These are phyloP conservation scores for Elaeagnus macrophylla DNA, from an alignment of 306 rosid species.

Conservation along the genomic window DNA sequence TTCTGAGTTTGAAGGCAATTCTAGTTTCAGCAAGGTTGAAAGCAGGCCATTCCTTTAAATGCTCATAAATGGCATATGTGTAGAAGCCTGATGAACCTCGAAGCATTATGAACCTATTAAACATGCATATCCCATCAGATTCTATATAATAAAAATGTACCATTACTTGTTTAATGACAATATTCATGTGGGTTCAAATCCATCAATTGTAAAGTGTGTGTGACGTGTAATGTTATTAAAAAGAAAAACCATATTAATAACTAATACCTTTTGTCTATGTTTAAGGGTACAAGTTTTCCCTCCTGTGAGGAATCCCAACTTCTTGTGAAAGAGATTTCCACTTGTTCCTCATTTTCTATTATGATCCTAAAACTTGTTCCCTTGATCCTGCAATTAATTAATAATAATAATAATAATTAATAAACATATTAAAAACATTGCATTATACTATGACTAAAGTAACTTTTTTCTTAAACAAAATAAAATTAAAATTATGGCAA, in stretches of 20 bases:
- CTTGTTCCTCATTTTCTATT: constrained; percentile 66
- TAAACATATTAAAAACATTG: too few relatives aligned
- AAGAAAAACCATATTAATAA: too few relatives aligned
- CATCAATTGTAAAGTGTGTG: too few relatives aligned
- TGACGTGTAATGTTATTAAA: too few relatives aligned
- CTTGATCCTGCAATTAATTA: constrained; percentile 42
- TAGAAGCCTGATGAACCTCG: constrained; percentile 80
- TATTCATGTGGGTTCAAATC: too few relatives aligned
- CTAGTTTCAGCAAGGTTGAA: constrained; percentile 76
- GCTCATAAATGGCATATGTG: constrained; percentile 82
- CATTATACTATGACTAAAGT: too few relatives aligned
- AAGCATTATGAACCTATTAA: constrained; percentile 67
- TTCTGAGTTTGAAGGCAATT: constrained; percentile 84
- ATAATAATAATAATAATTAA: too few relatives aligned
- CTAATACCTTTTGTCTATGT: constrained; percentile 69
- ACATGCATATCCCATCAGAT: too few relatives aligned
- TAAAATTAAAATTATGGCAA: too few relatives aligned
- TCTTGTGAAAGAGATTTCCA: constrained; percentile 78
- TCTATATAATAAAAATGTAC: too few relatives aligned
- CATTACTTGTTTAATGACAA: too few relatives aligned
- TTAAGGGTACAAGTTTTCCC: constrained; percentile 57
- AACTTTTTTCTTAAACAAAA: too few relatives aligned
- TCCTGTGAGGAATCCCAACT: constrained; percentile 53
- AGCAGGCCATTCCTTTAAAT: constrained; percentile 69
- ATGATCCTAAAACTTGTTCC: constrained; percentile 51